Conservation (phyloP, 2,329 filamentous ascomycete genomes). For the Bipolaris oryzae region DNA sequence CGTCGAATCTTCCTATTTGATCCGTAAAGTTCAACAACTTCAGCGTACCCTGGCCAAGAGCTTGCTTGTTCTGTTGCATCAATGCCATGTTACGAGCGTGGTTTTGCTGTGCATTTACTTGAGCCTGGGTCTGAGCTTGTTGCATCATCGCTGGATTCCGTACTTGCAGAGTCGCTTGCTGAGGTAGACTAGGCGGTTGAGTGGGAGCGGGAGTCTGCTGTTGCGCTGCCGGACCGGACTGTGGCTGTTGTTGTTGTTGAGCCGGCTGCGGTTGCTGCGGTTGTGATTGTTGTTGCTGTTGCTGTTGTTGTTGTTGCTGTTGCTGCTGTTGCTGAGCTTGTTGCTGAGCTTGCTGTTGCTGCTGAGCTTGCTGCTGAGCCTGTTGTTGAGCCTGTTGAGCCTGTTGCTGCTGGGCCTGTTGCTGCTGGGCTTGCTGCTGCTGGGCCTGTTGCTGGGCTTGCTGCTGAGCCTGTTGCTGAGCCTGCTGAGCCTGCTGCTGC, state of each 20-base stretch:
- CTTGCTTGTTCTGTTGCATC: slow-evolving; percentile 37
- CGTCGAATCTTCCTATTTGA: slow-evolving; percentile 61
- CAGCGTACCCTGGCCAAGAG: slow-evolving; percentile 53
- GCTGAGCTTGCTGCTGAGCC: slow-evolving; percentile 20
- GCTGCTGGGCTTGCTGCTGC: slow-evolving; percentile 26
- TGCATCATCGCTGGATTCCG: slow-evolving; percentile 44
- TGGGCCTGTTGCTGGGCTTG: slow-evolving; percentile 4
- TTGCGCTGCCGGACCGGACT: slow-evolving; percentile 52
- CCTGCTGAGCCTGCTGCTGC: slow-evolving; percentile 41
- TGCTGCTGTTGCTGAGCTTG: slow-evolving; percentile 43
- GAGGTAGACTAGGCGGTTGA: slow-evolving; percentile 41
- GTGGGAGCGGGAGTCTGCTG: slow-evolving; percentile 51
- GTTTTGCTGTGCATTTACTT: slow-evolving; percentile 26
- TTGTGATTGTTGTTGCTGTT: slow-evolving; percentile 48
- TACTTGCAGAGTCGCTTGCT: slow-evolving; percentile 45
- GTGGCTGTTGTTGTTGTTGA: slow-evolving; percentile 45
- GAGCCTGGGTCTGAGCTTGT: slow-evolving; percentile 35
- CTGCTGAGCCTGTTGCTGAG: slow-evolving; percentile 33
- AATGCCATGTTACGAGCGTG: slow-evolving; percentile 36
- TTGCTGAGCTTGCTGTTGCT: slow-evolving; percentile 7
- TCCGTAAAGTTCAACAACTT: slow-evolving; percentile 63
- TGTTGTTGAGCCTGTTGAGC: slow-evolving; percentile 40
- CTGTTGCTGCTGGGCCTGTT: slow-evolving; percentile 36
- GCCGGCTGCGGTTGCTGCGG: slow-evolving; percentile 39
- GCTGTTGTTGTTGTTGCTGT: slow-evolving; percentile 34